Base-by-base conservation (phyloP, 495 filamentous ascomycete species). In the Aspergillus kassunensis region DNA sequence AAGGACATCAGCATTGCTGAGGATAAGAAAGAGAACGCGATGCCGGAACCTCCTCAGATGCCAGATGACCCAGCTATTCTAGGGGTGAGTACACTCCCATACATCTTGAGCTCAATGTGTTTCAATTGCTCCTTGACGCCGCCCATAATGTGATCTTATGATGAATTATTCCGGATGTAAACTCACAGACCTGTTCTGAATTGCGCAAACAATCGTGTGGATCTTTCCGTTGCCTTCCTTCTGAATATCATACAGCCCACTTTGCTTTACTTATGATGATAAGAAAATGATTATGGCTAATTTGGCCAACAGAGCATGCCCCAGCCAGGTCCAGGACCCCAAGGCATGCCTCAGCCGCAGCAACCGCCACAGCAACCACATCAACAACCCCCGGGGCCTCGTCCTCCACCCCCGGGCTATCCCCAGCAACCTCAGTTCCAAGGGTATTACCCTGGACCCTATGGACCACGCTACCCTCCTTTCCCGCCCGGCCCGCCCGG, bases 211-310 rank as follows among this genome's bases (percentile, higher is more conserved):
- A 86, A 73, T 76, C 78, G 68, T 95, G 90, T 91, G 81, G 90
- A 95, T 86, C 88, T 87, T 59, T 95, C 90, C 91, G 91, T 96
- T 97, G 91, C 91, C 91, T 96, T 97, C 91, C 91, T 96, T 95
- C 91, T 97, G 91, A 76, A 68, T 41, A 74, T 72, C 68, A 68
- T 59, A 44, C 41, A 33, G 13, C 7, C 7, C 10, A 11, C 37
- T 44, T 45, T 35, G 12, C 42, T 45, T 41, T 21, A 13, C 4
- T 44, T n/a, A 44, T 25, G 18, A 16, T 23, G 46, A 11, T 12
- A 23, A 24, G 16, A 52, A 23, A 33, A 9, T 1, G 9, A 16
- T 24, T 37, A n/a, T n/a, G 7, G 19, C 51, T 53, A 20, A 53
- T 35, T 29, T 33, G 4, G 4, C 7, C 6, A 4, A 56, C 50